phyloP scores from a whole-genome alignment of 768 basidiomycete species.

The Termitomyces bulborhizus region DNA sequence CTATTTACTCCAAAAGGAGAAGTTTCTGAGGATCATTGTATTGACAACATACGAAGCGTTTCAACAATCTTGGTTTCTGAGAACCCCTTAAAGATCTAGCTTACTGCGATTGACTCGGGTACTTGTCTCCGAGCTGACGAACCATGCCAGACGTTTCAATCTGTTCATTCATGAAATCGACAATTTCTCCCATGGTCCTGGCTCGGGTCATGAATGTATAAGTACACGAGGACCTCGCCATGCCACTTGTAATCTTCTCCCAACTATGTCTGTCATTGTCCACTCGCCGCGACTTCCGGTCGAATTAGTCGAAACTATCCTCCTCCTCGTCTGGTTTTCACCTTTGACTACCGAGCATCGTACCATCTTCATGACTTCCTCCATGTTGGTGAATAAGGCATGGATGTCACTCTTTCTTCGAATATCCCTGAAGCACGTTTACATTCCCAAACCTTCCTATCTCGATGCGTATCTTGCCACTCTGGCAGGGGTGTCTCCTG shows the following conservation, averaged over 20 bases:
- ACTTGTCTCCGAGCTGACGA: background rate
- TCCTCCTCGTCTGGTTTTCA: slow-evolving; percentile 11
- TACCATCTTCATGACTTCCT: slow-evolving; percentile 14
- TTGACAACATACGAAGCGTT: background rate
- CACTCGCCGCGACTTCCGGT: slow-evolving; percentile 10
- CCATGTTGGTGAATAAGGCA: slow-evolving; percentile 14
- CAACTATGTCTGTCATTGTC: background rate
- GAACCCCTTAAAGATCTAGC: background rate
- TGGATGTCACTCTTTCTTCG: slow-evolving; percentile 13
- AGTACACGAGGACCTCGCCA: background rate
- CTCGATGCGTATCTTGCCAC: slow-evolving; percentile 8
- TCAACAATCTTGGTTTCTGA: background rate
- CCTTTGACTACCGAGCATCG: slow-evolving; percentile 13
- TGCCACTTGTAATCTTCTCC: background rate
- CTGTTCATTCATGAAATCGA: background rate
- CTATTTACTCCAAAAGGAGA: too few relatives aligned
- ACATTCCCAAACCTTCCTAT: slow-evolving; percentile 13
- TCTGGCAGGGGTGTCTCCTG: slow-evolving; percentile 1
- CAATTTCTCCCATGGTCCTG: background rate
- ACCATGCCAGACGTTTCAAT: background rate
- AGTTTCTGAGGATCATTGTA: background rate
- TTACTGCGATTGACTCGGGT: background rate
- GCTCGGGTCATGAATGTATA: background rate
- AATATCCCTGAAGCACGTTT: slow-evolving; percentile 14
- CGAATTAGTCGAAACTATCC: slow-evolving; percentile 14